Evolutionary conservation across 139 green algal species (phyloP), one percentile per base, ranked within the genome.

Genomic region (Chlamydomonas incerta): DNA sequence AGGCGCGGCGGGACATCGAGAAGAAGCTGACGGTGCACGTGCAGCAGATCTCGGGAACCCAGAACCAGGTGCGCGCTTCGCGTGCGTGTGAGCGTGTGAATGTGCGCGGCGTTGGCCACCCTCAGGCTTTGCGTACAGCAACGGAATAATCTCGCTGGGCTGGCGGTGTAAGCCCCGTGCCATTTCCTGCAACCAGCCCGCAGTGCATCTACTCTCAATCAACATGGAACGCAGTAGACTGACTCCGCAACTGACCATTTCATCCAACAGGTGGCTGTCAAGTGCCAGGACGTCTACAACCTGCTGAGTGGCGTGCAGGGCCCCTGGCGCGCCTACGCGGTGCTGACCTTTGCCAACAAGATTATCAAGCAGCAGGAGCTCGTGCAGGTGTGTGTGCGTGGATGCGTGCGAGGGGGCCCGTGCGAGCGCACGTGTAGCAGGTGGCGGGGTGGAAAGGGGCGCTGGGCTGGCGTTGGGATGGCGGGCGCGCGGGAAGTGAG

Each of bases 11-110:
- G 1, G 81, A 88, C n/a, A 88, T 95, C 28, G 91, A 96, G 81
- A 96, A 95, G 75, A 93, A 94, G 83, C 87, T 97, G 34, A 97
- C 89, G n/a, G 88, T 94, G 35, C 83, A 94, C 52, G 92, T 96
- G 86, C 92, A 96, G 84, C 94, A 97, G 88, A 95, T 97, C 74
- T 93, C 88, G 10, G 94, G 90, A 63, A 95, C 92, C 13, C 87
- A 89, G 58, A 85, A 93, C 46, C 90, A 95, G 85, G 92, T 92
- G 33, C 2, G 74, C n/a, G n/a, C n/a, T n/a, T n/a, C n/a, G 21
- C 0, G 11, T 14, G 26, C 33, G 70, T 50, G 41, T 50, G 10
- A n/a, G n/a, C n/a, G n/a, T n/a, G n/a, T n/a, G n/a, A n/a, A n/a
- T n/a, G n/a, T n/a, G n/a, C n/a, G n/a, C n/a, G n/a, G n/a, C n/a